Percentiles rank a stretch among this genome's conserved stretches.
These are phyloP conservation scores for Hibiscus syriacus DNA, from an alignment of 345 rosid species.

Conservation along the genomic window DNA sequence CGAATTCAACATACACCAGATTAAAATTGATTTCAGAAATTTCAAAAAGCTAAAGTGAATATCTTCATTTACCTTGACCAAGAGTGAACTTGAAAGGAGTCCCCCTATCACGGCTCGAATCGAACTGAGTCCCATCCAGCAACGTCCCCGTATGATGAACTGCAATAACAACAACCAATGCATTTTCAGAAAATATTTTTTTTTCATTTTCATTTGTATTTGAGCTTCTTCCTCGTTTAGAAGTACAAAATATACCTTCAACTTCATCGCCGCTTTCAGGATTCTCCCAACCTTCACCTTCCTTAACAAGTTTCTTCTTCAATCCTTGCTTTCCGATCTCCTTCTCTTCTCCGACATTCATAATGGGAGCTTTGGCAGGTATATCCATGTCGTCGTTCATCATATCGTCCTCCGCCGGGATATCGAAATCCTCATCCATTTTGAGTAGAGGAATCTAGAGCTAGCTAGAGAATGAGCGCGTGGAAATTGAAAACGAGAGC, in stretches of 20 bases:
- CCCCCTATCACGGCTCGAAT: slow-evolving; percentile 82
- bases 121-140: slow-evolving; percentile 85
- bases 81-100: slow-evolving; percentile 89
- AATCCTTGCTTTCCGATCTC: slow-evolving; percentile 69
- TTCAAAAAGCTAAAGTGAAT: not conserved
- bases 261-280: slow-evolving; percentile 78
- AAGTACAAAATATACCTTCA: slow-evolving; percentile 39
- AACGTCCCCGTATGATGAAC: slow-evolving; percentile 81
- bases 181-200: not conserved
- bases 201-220: not conserved
- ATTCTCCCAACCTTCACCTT: slow-evolving; percentile 63
- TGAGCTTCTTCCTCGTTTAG: not conserved
- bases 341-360: slow-evolving; percentile 66
- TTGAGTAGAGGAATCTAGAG: not conserved
- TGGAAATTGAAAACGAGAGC: too few species aligned
- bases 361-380: slow-evolving; percentile 22
- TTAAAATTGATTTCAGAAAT: not conserved
- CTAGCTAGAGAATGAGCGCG: not conserved
- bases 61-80: slow-evolving; percentile 88
- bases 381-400: slow-evolving; percentile 51
- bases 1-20: not conserved
- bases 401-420: slow-evolving; percentile 34
- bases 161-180: slow-evolving; percentile 12
- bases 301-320: slow-evolving; percentile 82
- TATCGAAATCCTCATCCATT: slow-evolving; percentile 60